phyloP scores from a whole-genome alignment of 768 basidiomycete species.

The Sporobolomyces pararoseus region DNA sequence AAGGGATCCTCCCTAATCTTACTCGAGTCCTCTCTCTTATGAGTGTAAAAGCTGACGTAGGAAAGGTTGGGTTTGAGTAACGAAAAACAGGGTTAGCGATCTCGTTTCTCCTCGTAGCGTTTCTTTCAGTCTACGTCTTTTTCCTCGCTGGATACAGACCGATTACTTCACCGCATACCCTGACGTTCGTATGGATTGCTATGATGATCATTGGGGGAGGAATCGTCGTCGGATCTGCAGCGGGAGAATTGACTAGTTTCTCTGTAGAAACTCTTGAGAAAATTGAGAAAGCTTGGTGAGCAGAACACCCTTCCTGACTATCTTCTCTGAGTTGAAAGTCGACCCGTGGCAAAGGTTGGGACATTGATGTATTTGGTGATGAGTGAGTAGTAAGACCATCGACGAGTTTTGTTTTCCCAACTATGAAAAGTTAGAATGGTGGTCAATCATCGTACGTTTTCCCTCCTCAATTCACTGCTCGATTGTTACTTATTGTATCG shows the following conservation, averaged over 20 bases:
- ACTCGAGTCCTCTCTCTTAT: no score
- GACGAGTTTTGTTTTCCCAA: conserved; percentile 13
- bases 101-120: neutral
- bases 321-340: no score
- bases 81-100: neutral
- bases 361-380: no score
- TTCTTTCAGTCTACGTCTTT: no score
- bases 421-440: neutral
- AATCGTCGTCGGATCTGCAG: neutral
- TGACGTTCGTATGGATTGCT: neutral
- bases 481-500: no score
- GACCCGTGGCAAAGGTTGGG: no score
- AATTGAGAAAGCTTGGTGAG: conserved; percentile 21
- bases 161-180: neutral
- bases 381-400: neutral
- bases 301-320: neutral
- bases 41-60: no score
- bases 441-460: conserved; percentile 11
- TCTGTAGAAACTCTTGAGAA: neutral
- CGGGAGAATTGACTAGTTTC: conserved; percentile 1
- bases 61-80: no score
- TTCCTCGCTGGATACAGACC: no score
- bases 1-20: no score
- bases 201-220: neutral
- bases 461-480: no score